Evolutionary conservation across 2,329 filamentous ascomycete genomes (phyloP).

Genomic region (Esteya vermicola): DNA sequence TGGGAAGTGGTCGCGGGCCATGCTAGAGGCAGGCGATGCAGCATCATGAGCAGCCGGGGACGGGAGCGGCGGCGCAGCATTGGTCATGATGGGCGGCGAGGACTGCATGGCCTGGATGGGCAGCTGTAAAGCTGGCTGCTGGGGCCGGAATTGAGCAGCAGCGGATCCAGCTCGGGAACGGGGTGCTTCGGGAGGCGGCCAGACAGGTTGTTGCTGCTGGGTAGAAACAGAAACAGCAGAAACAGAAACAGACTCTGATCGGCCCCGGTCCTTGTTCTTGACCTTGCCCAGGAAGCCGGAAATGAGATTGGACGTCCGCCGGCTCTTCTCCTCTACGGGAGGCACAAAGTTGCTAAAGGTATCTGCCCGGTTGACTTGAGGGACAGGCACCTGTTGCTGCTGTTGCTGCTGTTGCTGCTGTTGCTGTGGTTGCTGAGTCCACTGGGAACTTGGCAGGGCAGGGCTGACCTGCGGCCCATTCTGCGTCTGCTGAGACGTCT

Average conservation of each 20-base stretch:
- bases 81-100: too few species aligned
- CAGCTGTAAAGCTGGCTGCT: too few species aligned
- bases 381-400: too few species aligned
- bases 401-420: neutral
- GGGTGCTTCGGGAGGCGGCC: too few species aligned
- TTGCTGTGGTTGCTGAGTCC: neutral
- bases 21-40: too few species aligned
- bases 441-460: neutral
- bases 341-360: conserved; percentile 6
- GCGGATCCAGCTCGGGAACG: neutral
- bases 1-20: too few species aligned
- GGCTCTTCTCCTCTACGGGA: neutral
- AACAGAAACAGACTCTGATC: too few species aligned
- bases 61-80: too few species aligned
- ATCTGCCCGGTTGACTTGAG: too few species aligned
- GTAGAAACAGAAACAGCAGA: too few species aligned
- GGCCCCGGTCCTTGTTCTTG: conserved; percentile 4
- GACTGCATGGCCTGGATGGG: too few species aligned
- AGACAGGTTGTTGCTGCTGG: neutral
- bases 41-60: too few species aligned
- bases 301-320: conserved; percentile 3
- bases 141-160: conserved; percentile 1
- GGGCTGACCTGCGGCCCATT: neutral
- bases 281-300: conserved; percentile 8
- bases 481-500: neutral